Evolutionary conservation across 768 basidiomycete genomes (phyloP).

Genomic region (Coprinopsis sp.): DNA sequence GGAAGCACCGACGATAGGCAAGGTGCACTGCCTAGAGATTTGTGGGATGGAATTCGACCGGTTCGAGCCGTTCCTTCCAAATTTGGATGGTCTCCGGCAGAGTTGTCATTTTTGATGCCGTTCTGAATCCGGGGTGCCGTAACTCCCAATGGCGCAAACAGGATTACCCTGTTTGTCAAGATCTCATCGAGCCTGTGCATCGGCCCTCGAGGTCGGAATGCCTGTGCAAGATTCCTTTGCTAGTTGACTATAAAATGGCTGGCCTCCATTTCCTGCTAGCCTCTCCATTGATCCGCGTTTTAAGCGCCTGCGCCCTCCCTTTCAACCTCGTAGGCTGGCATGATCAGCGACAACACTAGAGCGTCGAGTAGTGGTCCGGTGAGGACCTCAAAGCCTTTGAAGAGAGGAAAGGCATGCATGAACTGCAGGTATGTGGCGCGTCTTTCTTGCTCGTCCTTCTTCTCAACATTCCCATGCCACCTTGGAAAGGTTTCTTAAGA

Average conservation of each 20-base stretch:
- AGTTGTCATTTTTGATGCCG: too few relatives aligned
- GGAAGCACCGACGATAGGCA: constrained; percentile 19
- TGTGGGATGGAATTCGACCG: constrained; percentile 4
- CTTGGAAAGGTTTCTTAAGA: neutral
- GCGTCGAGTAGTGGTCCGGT: constrained; percentile 26
- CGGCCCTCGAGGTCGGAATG: too few relatives aligned
- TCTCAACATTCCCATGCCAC: neutral
- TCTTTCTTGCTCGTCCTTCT: constrained; percentile 1
- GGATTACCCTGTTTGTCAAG: too few relatives aligned
- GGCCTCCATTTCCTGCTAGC: constrained; percentile 16
- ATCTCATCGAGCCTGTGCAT: too few relatives aligned
- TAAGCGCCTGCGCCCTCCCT: constrained; percentile 22
- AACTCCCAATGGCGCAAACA: too few relatives aligned
- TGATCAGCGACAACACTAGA: constrained; percentile 35
- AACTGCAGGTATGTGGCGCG: constrained; percentile 45
- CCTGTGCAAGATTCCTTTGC: too few relatives aligned
- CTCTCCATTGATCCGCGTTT: constrained; percentile 35
- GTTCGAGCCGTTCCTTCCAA: too few relatives aligned
- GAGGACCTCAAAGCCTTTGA: constrained; percentile 38
- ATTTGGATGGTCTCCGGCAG: too few relatives aligned
- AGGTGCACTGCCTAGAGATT: constrained; percentile 11
- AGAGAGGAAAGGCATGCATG: constrained; percentile 52
- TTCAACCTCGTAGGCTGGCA: constrained; percentile 25
- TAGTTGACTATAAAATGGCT: constrained; percentile 38
- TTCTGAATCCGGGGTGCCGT: too few relatives aligned